Percentiles rank a stretch among this genome's conserved stretches.
Conservation (phyloP, 495 filamentous ascomycete species). For the Xeromyces bisporus region DNA sequence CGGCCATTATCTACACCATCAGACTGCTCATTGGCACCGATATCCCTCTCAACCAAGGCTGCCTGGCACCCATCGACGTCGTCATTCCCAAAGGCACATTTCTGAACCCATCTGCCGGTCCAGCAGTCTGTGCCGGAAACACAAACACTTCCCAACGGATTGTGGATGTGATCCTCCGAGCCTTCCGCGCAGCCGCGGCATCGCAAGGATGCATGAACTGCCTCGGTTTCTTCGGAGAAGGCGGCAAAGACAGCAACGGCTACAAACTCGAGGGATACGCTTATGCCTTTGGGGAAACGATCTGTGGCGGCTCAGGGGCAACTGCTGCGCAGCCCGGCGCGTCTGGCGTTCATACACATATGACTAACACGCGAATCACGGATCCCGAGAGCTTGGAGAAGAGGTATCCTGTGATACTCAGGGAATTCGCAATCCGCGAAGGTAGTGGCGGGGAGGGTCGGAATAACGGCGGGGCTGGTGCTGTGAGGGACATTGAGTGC, state of each 20-base stretch:
- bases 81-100: conserved; percentile 64
- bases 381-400: conserved; percentile 84
- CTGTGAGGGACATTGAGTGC: conserved; percentile 21
- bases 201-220: conserved; percentile 84
- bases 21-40: conserved; percentile 77
- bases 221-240: conserved; percentile 25
- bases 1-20: conserved; percentile 85
- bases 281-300: conserved; percentile 68
- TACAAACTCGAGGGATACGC: conserved; percentile 46
- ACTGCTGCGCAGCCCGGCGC: conserved; percentile 69
- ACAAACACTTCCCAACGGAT: conserved; percentile 70
- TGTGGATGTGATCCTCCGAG: conserved; percentile 75
- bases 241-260: conserved; percentile 11
- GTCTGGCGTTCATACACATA: conserved; percentile 76
- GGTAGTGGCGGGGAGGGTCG: conserved; percentile 29
- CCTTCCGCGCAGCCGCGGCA: conserved; percentile 72
- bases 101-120: conserved; percentile 52
- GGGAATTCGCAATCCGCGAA: conserved; percentile 56
- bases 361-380: conserved; percentile 94
- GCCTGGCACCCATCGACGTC: conserved; percentile 67
- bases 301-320: conserved; percentile 76
- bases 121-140: conserved; percentile 2
- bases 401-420: conserved; percentile 73
- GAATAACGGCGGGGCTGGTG: conserved; percentile 20
- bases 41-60: conserved; percentile 92